These are phyloP conservation scores for Ambrosiella cleistominuta DNA, from an alignment of 2,329 filamentous ascomycete species.

Conservation along the genomic window DNA sequence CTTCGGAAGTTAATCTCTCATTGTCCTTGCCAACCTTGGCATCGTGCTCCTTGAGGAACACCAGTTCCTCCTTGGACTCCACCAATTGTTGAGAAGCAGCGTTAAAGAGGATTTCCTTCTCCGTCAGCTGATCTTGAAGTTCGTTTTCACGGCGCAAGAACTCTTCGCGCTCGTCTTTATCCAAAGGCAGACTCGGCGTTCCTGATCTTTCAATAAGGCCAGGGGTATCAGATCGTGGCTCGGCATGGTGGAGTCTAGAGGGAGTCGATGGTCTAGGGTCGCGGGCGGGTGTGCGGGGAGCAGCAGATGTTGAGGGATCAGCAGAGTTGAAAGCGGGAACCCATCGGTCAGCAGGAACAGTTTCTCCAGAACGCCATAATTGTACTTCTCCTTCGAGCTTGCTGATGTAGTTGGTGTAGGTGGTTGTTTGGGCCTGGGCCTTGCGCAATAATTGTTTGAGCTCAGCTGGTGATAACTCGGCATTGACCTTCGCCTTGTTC, in stretches of 20 bases:
- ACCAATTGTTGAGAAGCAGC: slow-evolving; percentile 63
- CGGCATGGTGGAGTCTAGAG: slow-evolving; percentile 25
- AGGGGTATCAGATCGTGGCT: slow-evolving; percentile 45
- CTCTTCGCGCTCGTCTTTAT: slow-evolving; percentile 94
- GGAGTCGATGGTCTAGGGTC: slow-evolving; percentile 32
- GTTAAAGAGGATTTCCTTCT: slow-evolving; percentile 70
- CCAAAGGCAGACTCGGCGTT: slow-evolving; percentile 72
- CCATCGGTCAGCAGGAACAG: slow-evolving; percentile 81
- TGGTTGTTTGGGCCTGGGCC: slow-evolving; percentile 74
- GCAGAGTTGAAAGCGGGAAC: slow-evolving; percentile 35
- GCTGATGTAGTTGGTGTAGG: slow-evolving; percentile 72
- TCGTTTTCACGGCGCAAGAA: slow-evolving; percentile 92
- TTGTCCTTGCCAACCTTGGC: slow-evolving; percentile 74
- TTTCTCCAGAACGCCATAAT: slow-evolving; percentile 73
- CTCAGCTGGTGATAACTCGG: slow-evolving; percentile 86
- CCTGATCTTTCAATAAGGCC: slow-evolving; percentile 61
- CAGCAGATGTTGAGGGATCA: slow-evolving; percentile 16
- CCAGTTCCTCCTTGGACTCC: slow-evolving; percentile 73
- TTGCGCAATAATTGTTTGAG: slow-evolving; percentile 87
- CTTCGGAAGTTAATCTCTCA: slow-evolving; percentile 65
- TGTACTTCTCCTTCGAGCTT: slow-evolving; percentile 72
- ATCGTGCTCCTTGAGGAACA: slow-evolving; percentile 71
- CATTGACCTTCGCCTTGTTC: slow-evolving; percentile 99
- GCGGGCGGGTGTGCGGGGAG: slow-evolving; percentile 24
- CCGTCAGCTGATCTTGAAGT: slow-evolving; percentile 85